A percentile compares a stretch with the other conserved stretches of the same genome.
Conservation (phyloP, 2,329 filamentous ascomycete genomes). For the Fusarium anguioides region DNA sequence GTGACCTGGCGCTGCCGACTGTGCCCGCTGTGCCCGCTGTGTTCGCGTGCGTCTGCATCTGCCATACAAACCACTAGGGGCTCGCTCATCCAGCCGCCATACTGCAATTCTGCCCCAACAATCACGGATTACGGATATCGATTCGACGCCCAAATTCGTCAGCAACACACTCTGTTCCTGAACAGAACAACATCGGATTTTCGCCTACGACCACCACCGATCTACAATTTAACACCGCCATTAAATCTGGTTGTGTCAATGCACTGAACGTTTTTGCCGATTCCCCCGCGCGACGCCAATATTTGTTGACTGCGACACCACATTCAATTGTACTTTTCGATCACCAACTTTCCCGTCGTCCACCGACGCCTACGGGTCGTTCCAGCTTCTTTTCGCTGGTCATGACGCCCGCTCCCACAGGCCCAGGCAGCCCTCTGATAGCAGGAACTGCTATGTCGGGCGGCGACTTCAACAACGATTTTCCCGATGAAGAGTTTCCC, state of each 20-base stretch:
- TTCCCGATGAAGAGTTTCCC: conserved; percentile 53
- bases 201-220: not conserved
- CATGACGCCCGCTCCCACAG: conserved; percentile 51
- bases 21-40: conserved; percentile 37
- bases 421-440: conserved; percentile 54
- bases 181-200: conserved; percentile 13
- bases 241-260: conserved; percentile 29
- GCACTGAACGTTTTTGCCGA: conserved; percentile 29
- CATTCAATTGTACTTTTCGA: conserved; percentile 32
- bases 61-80: conserved; percentile 31
- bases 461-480: conserved; percentile 53
- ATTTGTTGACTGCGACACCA: conserved; percentile 38
- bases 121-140: conserved; percentile 30
- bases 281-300: conserved; percentile 40
- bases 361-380: conserved; percentile 31
- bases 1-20: conserved; percentile 31
- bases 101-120: conserved; percentile 43
- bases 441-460: conserved; percentile 52
- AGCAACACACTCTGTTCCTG: conserved; percentile 21
- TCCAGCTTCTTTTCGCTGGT: conserved; percentile 44
- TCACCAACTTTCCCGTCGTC: conserved; percentile 18
- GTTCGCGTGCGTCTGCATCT: conserved; percentile 42
- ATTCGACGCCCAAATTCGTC: conserved; percentile 31
- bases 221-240: not conserved
- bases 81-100: conserved; percentile 38